Evolutionary conservation across 2,329 filamentous ascomycete genomes (phyloP).

Genomic region (Microdochium bolleyi): DNA sequence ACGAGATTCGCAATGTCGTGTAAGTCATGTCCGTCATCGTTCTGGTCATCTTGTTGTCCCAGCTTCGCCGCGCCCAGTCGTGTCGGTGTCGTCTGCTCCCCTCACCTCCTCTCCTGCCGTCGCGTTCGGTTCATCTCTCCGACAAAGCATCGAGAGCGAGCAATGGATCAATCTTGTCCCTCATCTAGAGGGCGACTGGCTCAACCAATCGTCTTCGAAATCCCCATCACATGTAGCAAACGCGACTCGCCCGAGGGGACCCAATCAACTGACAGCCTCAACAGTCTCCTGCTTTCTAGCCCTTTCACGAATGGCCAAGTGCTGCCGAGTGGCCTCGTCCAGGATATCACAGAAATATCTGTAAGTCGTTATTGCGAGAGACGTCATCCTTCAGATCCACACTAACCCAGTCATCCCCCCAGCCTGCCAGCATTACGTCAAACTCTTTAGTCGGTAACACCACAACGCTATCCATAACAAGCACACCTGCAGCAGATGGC

Average conservation of each 20-base stretch:
- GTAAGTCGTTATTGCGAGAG: conserved; percentile 28
- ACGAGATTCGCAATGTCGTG: conserved; percentile 42
- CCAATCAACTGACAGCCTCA: background rate
- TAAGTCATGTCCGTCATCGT: conserved; percentile 20
- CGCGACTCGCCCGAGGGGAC: too few species aligned
- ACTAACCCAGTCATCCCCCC: conserved; percentile 1
- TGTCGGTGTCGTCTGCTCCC: background rate
- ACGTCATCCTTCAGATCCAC: background rate
- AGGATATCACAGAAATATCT: conserved; percentile 48
- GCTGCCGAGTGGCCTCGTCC: conserved; percentile 44
- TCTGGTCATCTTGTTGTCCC: background rate
- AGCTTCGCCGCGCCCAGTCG: background rate
- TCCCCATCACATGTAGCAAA: too few species aligned
- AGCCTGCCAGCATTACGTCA: conserved; percentile 43
- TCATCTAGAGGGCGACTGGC: too few species aligned
- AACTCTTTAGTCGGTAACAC: conserved; percentile 49
- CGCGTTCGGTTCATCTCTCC: too few species aligned
- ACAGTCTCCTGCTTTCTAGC: conserved; percentile 1
- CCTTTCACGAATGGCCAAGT: conserved; percentile 38
- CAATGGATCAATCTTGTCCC: too few species aligned
- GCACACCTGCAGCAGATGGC: conserved; percentile 48
- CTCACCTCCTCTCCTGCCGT: too few species aligned
- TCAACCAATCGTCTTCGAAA: too few species aligned
- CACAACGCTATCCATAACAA: conserved; percentile 67
- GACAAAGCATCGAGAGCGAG: too few species aligned